Percentiles rank a stretch among this genome's conserved stretches.
Conservation (phyloP, 345 rosid genomes). For the Eucalyptus rudis region DNA sequence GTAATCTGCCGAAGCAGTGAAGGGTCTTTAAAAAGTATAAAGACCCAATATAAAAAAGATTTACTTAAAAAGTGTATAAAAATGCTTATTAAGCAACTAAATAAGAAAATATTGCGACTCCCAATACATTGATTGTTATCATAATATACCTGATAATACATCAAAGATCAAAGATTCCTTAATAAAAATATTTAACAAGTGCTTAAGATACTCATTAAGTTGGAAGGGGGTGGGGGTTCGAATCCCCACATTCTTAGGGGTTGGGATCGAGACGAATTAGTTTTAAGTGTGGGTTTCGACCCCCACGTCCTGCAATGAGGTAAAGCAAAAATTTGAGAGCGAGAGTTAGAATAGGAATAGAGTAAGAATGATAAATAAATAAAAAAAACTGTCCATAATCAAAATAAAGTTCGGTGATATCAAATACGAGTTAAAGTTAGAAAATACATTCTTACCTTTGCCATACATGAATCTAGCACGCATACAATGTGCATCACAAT, state of each 20-base stretch:
- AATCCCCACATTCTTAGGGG: too few species aligned
- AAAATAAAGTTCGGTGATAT: too few species aligned
- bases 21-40: not conserved
- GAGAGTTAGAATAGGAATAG: too few species aligned
- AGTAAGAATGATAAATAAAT: too few species aligned
- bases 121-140: not conserved
- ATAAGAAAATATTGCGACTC: not conserved
- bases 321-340: too few species aligned
- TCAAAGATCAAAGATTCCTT: not conserved
- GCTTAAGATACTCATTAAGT: too few species aligned
- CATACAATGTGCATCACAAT: not conserved
- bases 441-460: not conserved
- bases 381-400: too few species aligned
- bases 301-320: too few species aligned
- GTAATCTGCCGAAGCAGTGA: too few species aligned
- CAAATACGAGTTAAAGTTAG: not conserved
- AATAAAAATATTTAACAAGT: not conserved
- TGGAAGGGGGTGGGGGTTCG: too few species aligned
- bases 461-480: not conserved
- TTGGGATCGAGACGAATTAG: too few species aligned
- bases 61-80: not conserved
- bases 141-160: fast-evolving
- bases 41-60: not conserved
- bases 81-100: not conserved
- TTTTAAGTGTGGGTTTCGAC: too few species aligned